Percentiles rank a stretch among this genome's conserved stretches.
Conservation (phyloP, 2,329 filamentous ascomycete genomes). For the Sporothrix curviconia region DNA sequence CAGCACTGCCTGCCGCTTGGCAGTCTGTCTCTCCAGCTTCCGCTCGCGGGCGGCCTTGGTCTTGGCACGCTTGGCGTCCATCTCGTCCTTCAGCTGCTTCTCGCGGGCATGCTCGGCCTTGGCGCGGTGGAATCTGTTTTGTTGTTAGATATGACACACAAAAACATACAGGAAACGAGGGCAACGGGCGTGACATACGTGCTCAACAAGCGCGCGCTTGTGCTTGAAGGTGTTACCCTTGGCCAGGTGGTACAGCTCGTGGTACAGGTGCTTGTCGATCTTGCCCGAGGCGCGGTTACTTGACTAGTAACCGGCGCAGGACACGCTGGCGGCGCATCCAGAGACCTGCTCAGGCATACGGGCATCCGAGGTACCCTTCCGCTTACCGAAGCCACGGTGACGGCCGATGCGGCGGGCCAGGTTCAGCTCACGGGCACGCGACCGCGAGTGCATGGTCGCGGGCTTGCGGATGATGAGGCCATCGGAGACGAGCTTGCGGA, state of each 20-base stretch:
- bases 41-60: constrained; percentile 99
- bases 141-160: background rate
- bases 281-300: constrained; percentile 99
- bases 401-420: constrained; percentile 89
- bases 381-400: constrained; percentile 99
- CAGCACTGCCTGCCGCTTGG: constrained; percentile 83
- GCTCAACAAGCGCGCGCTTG: constrained; percentile 99
- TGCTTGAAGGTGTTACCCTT: constrained; percentile 99
- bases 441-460: constrained; percentile 98
- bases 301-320: constrained; percentile 96
- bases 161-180: background rate
- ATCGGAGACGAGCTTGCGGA: constrained; percentile 99
- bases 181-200: constrained; percentile 64
- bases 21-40: constrained; percentile 83
- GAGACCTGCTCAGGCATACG: constrained; percentile 98
- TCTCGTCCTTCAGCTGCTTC: constrained; percentile 95
- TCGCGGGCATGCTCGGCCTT: constrained; percentile 99
- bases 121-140: constrained; percentile 94
- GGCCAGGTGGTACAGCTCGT: constrained; percentile 99
- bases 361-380: constrained; percentile 99
- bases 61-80: constrained; percentile 99
- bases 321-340: constrained; percentile 99
- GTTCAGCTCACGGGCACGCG: constrained; percentile 90
- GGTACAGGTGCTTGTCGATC: constrained; percentile 99
- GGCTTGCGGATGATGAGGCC: constrained; percentile 99